Percentiles rank a stretch among this genome's conserved stretches.
Conservation (phyloP, 306 rosid species). For the Leucaena leucocephala region DNA sequence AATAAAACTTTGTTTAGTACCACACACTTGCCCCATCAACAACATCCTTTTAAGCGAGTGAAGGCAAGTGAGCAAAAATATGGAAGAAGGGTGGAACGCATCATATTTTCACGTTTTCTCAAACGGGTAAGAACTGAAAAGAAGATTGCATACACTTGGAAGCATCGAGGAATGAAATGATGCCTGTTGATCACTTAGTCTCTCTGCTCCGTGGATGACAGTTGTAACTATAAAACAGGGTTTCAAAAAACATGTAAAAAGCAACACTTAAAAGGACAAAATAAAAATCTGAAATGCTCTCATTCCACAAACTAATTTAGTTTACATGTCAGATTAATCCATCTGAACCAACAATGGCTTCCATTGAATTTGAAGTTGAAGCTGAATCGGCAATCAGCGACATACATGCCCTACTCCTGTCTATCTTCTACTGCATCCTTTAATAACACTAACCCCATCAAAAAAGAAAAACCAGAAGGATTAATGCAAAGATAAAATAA, state of each 20-base stretch:
- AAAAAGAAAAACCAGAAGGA: background rate
- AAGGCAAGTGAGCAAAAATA: background rate
- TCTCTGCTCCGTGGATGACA: background rate
- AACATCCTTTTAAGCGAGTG: background rate
- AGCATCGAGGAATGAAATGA: background rate
- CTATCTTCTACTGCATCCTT: slow-evolving; percentile 8
- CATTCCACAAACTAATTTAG: background rate
- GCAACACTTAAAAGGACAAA: background rate
- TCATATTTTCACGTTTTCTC: background rate
- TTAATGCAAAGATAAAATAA: slow-evolving; percentile 36
- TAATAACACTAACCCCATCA: background rate
- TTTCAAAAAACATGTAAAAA: no score
- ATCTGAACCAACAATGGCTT: slow-evolving; percentile 3
- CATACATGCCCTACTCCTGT: slow-evolving; percentile 5
- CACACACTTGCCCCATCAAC: background rate
- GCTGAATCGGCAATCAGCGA: background rate
- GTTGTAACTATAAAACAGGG: background rate
- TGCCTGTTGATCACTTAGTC: background rate
- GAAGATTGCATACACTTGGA: background rate
- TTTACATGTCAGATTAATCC: slow-evolving; percentile 1
- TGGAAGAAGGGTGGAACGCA: background rate
- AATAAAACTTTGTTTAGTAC: background rate
- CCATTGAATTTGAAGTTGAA: background rate
- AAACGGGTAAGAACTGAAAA: background rate
- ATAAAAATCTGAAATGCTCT: background rate